These are phyloP conservation scores for Zymoseptoria ardabiliae DNA, from an alignment of 2,329 filamentous ascomycete genomes.

Conservation along the genomic window DNA sequence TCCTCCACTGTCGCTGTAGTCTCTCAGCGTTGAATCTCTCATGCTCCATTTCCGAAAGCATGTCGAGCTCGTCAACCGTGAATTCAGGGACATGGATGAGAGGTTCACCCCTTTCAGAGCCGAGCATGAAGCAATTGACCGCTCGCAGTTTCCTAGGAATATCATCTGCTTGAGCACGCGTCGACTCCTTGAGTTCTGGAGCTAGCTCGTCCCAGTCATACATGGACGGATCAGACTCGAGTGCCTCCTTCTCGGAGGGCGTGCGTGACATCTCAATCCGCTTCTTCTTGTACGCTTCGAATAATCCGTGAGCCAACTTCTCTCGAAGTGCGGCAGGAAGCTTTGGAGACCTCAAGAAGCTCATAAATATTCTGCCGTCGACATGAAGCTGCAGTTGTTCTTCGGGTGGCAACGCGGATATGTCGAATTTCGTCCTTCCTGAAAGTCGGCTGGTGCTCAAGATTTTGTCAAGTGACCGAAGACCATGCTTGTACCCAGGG, in stretches of 20 bases:
- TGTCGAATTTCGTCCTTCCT: conserved; percentile 27
- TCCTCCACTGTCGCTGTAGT: conserved; percentile 30
- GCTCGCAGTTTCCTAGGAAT: conserved; percentile 31
- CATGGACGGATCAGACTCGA: conserved; percentile 27
- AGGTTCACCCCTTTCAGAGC: conserved; percentile 23
- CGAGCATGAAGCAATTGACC: conserved; percentile 30
- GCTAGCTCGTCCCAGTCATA: conserved; percentile 31
- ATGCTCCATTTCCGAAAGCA: conserved; percentile 31
- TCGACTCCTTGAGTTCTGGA: conserved; percentile 29
- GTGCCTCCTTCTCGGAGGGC: conserved; percentile 20
- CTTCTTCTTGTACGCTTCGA: conserved; percentile 29
- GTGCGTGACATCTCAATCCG: conserved; percentile 24
- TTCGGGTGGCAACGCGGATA: conserved; percentile 29
- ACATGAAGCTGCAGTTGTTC: conserved; percentile 31
- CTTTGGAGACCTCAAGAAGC: conserved; percentile 27
- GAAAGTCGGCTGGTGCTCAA: conserved; percentile 29
- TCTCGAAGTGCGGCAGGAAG: conserved; percentile 28
- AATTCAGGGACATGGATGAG: conserved; percentile 26
- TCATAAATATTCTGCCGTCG: conserved; percentile 31
- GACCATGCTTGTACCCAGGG: conserved; percentile 28
- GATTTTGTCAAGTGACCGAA: conserved; percentile 29
- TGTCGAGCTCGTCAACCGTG: conserved; percentile 24
- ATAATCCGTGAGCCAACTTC: conserved; percentile 27
- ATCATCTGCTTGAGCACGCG: conserved; percentile 30
- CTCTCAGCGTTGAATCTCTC: conserved; percentile 32